Evolutionary conservation across 2,329 filamentous ascomycete species (phyloP), one percentile per base, ranked within the genome.

Genomic region (Phialocephala sp.): DNA sequence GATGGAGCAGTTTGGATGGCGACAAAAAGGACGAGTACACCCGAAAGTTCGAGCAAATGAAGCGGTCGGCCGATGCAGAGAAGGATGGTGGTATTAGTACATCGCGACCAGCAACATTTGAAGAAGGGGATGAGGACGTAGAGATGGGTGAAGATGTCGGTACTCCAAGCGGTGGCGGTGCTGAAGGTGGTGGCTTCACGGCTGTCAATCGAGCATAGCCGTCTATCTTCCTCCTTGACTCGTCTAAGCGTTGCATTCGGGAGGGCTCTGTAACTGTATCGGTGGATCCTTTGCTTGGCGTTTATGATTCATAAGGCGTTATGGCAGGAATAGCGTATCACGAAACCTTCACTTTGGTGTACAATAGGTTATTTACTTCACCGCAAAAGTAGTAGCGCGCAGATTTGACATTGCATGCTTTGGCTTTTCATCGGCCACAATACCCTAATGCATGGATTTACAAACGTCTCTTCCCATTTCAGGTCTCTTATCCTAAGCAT

Each of bases 61-160:
- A 70, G 73, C 76, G 62, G 69, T 68, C 59, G 59, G 69, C 50
- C 12, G 68, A 72, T 41, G 65, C 37, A 54, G 73, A 68, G 52
- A 71, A 66, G 43, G 71, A 68, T 52, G 66, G 37, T 60, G 65
- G 18, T 62, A 68, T 55, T 61, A 39, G 45, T 50, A 45, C 12
- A 37, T 72, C 74, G 27, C 63, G 59, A 55, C 67, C 65, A 59
- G 60, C 62, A 9, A 59, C 66, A 24, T 60, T 68, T 41, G 67
- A 72, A 60, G 71, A 67, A 18, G 68, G 65, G n/a, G 73, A 76
- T 56, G 72, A 74, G 32, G 76, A 76, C 66, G 70, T 74, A 9
- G 74, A 76, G 45, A 76, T 76, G 59, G 77, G 74, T 62, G 78
- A 79, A 60, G 68, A 68, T 35, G 61, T 59, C 50, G 64, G 62